A percentile compares a stretch with the other conserved stretches of the same genome.
Evolutionary conservation across 2,329 filamentous ascomycete species (phyloP).

Genomic region (Elsinoe ampelina): DNA sequence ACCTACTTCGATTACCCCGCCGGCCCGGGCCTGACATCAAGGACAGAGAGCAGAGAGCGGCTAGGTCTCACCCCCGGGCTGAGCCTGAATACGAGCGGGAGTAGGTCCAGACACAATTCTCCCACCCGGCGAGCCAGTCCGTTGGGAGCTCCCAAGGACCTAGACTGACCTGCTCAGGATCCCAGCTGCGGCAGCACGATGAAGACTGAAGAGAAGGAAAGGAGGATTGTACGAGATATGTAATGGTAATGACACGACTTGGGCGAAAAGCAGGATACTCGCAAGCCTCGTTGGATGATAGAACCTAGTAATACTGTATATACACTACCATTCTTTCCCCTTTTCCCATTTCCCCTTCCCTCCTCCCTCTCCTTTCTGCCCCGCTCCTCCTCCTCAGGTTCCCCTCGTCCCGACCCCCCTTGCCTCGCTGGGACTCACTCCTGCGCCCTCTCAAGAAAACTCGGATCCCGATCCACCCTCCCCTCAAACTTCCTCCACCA

Average conservation of each 20-base stretch:
- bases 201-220: not conserved
- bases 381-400: not conserved
- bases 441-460: conserved; percentile 70
- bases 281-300: not conserved
- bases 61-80: conserved; percentile 33
- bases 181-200: conserved; percentile 9
- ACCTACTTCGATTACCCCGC: conserved; percentile 37
- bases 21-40: conserved; percentile 55
- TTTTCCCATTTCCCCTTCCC: not conserved
- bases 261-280: not conserved
- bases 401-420: too few relatives aligned
- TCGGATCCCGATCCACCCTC: conserved; percentile 73
- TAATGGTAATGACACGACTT: not conserved
- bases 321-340: conserved; percentile 1
- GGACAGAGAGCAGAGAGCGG: conserved; percentile 80
- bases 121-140: conserved; percentile 10
- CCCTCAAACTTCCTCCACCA: conserved; percentile 98
- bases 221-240: not conserved
- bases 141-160: conserved; percentile 5
- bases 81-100: conserved; percentile 7
- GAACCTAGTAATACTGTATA: conserved; percentile 7
- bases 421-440: conserved; percentile 19
- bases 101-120: conserved; percentile 11
- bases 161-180: conserved; percentile 11
- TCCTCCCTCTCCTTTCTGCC: not conserved